These are phyloP conservation scores for Chamaecyparis obtusa DNA, from an alignment of 75 land plant species.

Conservation along the genomic window DNA sequence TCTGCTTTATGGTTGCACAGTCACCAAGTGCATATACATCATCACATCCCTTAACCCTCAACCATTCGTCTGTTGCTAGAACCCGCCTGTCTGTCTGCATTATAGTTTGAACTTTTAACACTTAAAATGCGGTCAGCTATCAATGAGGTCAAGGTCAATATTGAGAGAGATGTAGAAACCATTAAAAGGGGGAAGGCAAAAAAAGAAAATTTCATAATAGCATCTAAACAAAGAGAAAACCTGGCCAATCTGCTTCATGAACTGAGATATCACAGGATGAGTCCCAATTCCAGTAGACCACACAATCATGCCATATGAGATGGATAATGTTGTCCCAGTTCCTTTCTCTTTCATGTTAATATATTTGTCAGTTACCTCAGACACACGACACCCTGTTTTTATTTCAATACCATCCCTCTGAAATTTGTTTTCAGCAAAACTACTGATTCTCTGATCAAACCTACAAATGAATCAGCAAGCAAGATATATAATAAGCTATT, in stretches of 20 bases:
- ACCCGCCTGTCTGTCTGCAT: slow-evolving; percentile 67
- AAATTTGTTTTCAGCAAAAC: slow-evolving; percentile 89
- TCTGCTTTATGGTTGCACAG: slow-evolving; percentile 89
- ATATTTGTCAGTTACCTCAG: slow-evolving; percentile 50
- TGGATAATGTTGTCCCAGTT: slow-evolving; percentile 24
- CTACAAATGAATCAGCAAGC: slow-evolving; percentile 27
- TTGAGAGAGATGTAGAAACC: background rate
- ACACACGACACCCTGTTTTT: slow-evolving; percentile 69
- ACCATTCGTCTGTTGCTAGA: slow-evolving; percentile 91
- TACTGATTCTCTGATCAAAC: slow-evolving; percentile 85
- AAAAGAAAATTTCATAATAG: background rate
- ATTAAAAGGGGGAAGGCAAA: background rate
- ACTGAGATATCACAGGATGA: slow-evolving; percentile 63
- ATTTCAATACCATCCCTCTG: slow-evolving; percentile 86
- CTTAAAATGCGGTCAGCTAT: background rate
- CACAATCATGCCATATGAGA: slow-evolving; percentile 90
- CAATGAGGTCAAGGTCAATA: background rate
- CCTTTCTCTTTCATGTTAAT: slow-evolving; percentile 39
- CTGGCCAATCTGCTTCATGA: slow-evolving; percentile 94
- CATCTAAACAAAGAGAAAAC: slow-evolving; percentile 21
- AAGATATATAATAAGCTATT: background rate
- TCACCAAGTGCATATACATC: slow-evolving; percentile 89
- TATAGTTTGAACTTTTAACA: background rate
- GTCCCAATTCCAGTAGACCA: slow-evolving; percentile 96
- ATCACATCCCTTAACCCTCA: slow-evolving; percentile 69